Evolutionary conservation across 2,329 filamentous ascomycete genomes (phyloP), one percentile per base, ranked within the genome.

Genomic region (Cercospora sp.): DNA sequence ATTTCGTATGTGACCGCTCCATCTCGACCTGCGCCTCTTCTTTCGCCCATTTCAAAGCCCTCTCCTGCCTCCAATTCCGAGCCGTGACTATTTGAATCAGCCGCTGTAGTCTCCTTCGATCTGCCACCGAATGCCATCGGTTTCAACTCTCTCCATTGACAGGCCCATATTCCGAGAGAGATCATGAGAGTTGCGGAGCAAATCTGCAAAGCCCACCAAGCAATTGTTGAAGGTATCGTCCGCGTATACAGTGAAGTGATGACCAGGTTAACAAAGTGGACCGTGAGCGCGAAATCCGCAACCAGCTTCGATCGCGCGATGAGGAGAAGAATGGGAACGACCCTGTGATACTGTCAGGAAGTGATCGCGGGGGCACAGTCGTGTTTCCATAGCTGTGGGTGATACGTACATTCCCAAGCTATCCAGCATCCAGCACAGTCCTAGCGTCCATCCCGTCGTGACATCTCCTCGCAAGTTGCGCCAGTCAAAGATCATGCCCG

Each of bases 301-400:
- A 98, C 91, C 69, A 98, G 90, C 80, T 98, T 98, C 59, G 91
- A 95, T 70, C 95, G 92, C 20, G 90, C 89, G 73, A 99, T 88
- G 67, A 98, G 84, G 64, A 94, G 81, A 61, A 97, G 88, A 67
- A 97, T 90, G 51, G 93, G 91, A 67, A 96, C 88, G 51, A 92
- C 88, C 77, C 94, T 98, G 76, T 67, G 0, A 36, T 51, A 31
- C 5, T 13, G 26, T 70, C 57, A 70, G 63, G 16, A 62, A 30
- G 7, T 3, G 18, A 45, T 26, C 28, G n/a, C 18, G n/a, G 6
- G 6, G 23, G 8, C 28, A 39, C 23, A n/a, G n/a, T n/a, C 7
- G 26, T 3, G n/a, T 23, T 31, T 26, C 18, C 7, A 20, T 26
- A 18, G 59, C 31, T 18, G 58, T 39, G 5, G 30, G 57, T n/a